Evolutionary conservation across 2,329 filamentous ascomycete species (phyloP).

Genomic region (Atkinsonella texensis): DNA sequence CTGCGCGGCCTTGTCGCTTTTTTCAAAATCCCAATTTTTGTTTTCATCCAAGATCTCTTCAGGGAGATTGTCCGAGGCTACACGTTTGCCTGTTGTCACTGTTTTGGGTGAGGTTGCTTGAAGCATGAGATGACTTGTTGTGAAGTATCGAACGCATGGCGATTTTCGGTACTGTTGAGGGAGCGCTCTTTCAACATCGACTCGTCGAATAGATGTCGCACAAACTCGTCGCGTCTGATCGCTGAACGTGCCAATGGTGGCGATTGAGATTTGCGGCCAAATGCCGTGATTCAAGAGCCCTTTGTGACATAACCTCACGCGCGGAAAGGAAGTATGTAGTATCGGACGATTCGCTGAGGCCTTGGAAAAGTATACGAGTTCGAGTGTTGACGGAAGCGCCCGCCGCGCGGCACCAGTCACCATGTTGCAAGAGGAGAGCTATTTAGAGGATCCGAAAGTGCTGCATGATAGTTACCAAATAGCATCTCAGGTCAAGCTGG

Average conservation of each 20-base stretch:
- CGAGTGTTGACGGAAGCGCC: slow-evolving; percentile 35
- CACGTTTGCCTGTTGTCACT: slow-evolving; percentile 27
- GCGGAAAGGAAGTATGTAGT: slow-evolving; percentile 11
- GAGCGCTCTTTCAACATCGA: not conserved
- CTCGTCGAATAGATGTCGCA: not conserved
- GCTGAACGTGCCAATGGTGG: not conserved
- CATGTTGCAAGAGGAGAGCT: slow-evolving; percentile 26
- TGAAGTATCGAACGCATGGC: slow-evolving; percentile 17
- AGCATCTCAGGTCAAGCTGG: not conserved
- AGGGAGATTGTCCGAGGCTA: slow-evolving; percentile 7
- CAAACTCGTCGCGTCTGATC: not conserved
- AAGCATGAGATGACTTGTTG: slow-evolving; percentile 12
- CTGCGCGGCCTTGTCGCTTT: slow-evolving; percentile 73
- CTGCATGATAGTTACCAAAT: slow-evolving; percentile 17
- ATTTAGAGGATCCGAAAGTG: slow-evolving; percentile 11
- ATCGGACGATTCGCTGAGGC: slow-evolving; percentile 9
- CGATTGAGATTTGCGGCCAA: not conserved
- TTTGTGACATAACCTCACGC: not conserved
- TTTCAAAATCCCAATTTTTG: slow-evolving; percentile 36
- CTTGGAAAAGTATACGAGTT: slow-evolving; percentile 17
- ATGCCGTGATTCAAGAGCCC: not conserved
- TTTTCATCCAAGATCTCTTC: slow-evolving; percentile 21
- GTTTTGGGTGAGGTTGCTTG: slow-evolving; percentile 16
- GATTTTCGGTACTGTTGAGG: not conserved
- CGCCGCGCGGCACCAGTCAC: slow-evolving; percentile 37